Evolutionary conservation across 1,284 basidiomycete genomes (phyloP).

Genomic region (Lignosus rhinocerotis): DNA sequence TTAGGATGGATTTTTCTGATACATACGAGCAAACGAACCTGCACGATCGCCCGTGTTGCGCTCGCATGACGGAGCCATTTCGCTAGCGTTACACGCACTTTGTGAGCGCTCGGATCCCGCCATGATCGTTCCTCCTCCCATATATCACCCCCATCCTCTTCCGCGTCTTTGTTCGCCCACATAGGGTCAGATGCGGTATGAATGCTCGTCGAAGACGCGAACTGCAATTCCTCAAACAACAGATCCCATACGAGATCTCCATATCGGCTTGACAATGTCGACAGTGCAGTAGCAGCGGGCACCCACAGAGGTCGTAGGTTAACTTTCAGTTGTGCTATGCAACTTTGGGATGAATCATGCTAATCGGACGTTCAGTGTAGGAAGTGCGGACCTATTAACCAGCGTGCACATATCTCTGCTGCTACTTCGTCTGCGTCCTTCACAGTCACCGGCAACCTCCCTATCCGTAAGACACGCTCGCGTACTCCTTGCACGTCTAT

Average conservation of each 20-base stretch:
- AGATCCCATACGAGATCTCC: slow-evolving; percentile 74
- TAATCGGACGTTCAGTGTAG: too few species aligned
- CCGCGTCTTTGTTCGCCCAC: slow-evolving; percentile 27
- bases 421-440: slow-evolving; percentile 52
- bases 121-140: slow-evolving; percentile 72
- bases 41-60: slow-evolving; percentile 33
- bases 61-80: slow-evolving; percentile 44
- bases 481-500: slow-evolving; percentile 78
- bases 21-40: slow-evolving; percentile 31
- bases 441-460: slow-evolving; percentile 56
- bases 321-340: slow-evolving; percentile 85
- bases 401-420: slow-evolving; percentile 57
- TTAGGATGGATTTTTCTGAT: background rate
- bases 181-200: slow-evolving; percentile 20
- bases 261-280: slow-evolving; percentile 56
- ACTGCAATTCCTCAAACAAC: slow-evolving; percentile 64
- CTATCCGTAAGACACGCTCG: slow-evolving; percentile 78
- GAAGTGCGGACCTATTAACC: slow-evolving; percentile 57
- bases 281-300: slow-evolving; percentile 74
- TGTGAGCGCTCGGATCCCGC: slow-evolving; percentile 74
- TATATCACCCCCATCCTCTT: slow-evolving; percentile 40
- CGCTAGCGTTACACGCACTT: slow-evolving; percentile 45
- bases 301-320: slow-evolving; percentile 88
- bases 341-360: slow-evolving; percentile 5
- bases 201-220: slow-evolving; percentile 21